phyloP scores from a whole-genome alignment of 1,284 basidiomycete species.

The Trichosporon asahii region DNA sequence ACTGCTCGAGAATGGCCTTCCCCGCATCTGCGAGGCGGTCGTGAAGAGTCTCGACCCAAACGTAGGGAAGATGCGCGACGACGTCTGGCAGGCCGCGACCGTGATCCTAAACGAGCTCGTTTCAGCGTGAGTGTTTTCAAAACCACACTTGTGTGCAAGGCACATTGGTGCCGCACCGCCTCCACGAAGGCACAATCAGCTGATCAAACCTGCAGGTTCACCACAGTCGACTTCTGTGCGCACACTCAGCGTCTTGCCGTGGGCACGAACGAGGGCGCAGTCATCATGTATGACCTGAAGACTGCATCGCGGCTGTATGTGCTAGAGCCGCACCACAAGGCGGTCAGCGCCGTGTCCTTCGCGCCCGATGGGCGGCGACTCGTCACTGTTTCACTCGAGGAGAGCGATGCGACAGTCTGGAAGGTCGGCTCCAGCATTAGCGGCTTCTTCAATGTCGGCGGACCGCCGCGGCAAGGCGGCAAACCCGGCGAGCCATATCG shows the following conservation, averaged over 20 bases:
- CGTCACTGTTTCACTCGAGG: constrained; percentile 80
- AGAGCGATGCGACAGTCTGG: constrained; percentile 78
- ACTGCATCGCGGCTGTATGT: constrained; percentile 92
- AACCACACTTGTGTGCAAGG: not conserved
- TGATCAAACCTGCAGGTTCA: constrained; percentile 62
- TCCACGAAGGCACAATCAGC: not conserved
- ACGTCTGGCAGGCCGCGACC: constrained; percentile 83
- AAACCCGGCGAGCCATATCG: constrained; percentile 79
- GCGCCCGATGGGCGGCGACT: constrained; percentile 88
- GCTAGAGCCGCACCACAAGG: constrained; percentile 80
- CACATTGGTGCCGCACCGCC: not conserved
- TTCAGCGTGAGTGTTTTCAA: constrained; percentile 64
- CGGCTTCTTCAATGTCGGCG: constrained; percentile 86
- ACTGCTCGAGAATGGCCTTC: constrained; percentile 79
- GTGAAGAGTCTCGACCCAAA: constrained; percentile 96
- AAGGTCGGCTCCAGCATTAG: constrained; percentile 81
- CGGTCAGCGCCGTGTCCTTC: constrained; percentile 77
- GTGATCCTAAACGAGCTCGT: constrained; percentile 89
- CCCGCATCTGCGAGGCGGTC: constrained; percentile 87
- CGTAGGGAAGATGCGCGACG: constrained; percentile 73
- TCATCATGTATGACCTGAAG: constrained; percentile 94
- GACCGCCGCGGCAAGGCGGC: constrained; percentile 80
- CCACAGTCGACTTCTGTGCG: constrained; percentile 85
- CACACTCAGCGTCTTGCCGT: constrained; percentile 82
- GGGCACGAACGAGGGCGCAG: constrained; percentile 87